A percentile compares a stretch with the other conserved stretches of the same genome.
Evolutionary conservation across 2,329 filamentous ascomycete genomes (phyloP).

Genomic region (Emergomyces pasteurianus): DNA sequence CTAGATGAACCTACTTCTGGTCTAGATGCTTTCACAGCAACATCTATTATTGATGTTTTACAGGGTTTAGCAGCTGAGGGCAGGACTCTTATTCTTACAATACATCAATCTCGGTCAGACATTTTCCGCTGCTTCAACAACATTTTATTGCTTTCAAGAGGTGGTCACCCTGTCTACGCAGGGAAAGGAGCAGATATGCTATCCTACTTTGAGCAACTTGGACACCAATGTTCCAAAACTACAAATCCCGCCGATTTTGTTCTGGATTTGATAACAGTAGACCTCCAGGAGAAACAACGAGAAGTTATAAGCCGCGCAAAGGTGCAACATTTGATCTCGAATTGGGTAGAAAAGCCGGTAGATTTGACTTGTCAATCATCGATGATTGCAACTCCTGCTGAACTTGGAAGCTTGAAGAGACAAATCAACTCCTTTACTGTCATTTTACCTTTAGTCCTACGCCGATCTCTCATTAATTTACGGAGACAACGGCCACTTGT

Average conservation of each 20-base stretch:
- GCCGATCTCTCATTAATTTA: slow-evolving; percentile 57
- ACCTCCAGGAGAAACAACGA: slow-evolving; percentile 52
- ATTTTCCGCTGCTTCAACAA: slow-evolving; percentile 61
- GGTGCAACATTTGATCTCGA: slow-evolving; percentile 49
- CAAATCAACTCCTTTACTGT: slow-evolving; percentile 49
- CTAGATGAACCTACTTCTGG: slow-evolving; percentile 69
- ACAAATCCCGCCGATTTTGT: slow-evolving; percentile 71
- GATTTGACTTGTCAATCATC: slow-evolving; percentile 19
- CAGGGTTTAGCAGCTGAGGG: slow-evolving; percentile 59
- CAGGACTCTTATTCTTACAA: slow-evolving; percentile 62
- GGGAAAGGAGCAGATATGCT: slow-evolving; percentile 54
- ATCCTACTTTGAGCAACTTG: slow-evolving; percentile 47
- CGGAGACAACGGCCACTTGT: slow-evolving; percentile 53
- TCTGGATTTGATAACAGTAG: slow-evolving; percentile 63
- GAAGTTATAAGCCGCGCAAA: slow-evolving; percentile 52
- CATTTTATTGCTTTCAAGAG: slow-evolving; percentile 57
- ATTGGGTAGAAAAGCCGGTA: slow-evolving; percentile 36
- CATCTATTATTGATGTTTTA: slow-evolving; percentile 64
- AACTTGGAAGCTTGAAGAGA: slow-evolving; percentile 56
- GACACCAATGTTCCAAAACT: slow-evolving; percentile 53
- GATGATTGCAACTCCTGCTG: slow-evolving; percentile 54
- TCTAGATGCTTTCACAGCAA: slow-evolving; percentile 65
- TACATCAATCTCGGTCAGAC: slow-evolving; percentile 65
- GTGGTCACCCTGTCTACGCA: slow-evolving; percentile 56
- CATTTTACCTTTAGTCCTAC: slow-evolving; percentile 56